Percentiles rank a stretch among this genome's conserved stretches.
phyloP scores from a whole-genome alignment of 1,284 basidiomycete species.

The Golubevia sp. region DNA sequence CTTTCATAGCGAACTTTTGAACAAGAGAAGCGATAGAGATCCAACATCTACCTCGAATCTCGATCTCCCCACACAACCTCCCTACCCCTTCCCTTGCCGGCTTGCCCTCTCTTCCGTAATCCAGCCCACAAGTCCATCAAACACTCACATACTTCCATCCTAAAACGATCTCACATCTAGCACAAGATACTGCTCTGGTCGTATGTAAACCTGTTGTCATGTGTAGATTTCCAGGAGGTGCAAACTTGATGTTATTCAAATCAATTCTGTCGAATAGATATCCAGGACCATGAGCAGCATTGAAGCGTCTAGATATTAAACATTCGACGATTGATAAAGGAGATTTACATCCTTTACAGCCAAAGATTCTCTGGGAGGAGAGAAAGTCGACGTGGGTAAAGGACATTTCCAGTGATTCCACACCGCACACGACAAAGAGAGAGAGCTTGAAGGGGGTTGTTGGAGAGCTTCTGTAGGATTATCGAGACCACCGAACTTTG shows the following conservation, averaged over 20 bases:
- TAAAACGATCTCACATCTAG: constrained; percentile 36
- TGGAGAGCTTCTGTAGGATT: no score
- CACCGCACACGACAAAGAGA: no score
- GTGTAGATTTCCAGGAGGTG: constrained; percentile 45
- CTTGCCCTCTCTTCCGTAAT: no score
- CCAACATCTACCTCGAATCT: no score
- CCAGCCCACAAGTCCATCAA: no score
- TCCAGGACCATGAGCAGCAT: constrained; percentile 49
- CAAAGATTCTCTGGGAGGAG: neutral
- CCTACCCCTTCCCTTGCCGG: no score
- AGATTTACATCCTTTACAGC: neutral
- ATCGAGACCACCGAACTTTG: no score
- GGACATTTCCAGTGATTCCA: no score
- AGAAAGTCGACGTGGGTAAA: neutral
- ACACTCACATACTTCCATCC: constrained; percentile 52
- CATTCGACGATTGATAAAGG: neutral
- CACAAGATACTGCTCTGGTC: constrained; percentile 47
- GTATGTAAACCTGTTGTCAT: constrained; percentile 57
- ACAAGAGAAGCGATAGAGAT: no score
- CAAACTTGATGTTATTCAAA: constrained; percentile 45
- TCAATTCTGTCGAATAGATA: constrained; percentile 40
- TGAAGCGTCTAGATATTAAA: constrained; percentile 32
- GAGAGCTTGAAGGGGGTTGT: no score
- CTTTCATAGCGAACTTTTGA: no score
- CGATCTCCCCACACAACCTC: no score